phyloP scores from a whole-genome alignment of 2,329 filamentous ascomycete genomes.

The Fusarium poae region DNA sequence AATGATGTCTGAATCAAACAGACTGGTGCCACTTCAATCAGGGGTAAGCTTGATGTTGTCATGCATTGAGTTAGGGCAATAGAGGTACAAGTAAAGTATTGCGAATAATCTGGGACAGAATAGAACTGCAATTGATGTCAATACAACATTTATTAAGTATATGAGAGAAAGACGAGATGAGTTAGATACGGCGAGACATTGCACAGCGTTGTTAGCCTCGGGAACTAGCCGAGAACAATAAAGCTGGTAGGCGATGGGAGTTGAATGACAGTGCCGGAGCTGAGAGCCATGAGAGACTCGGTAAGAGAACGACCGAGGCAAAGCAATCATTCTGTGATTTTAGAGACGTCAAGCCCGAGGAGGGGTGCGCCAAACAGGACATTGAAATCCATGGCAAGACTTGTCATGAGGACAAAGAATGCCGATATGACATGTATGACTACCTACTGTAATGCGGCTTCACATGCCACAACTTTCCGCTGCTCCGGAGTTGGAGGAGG shows the following conservation, averaged over 20 bases:
- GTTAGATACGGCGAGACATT: background rate
- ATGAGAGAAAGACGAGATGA: background rate
- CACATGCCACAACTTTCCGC: constrained; percentile 52
- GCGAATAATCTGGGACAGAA: background rate
- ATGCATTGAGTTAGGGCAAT: too few relatives aligned
- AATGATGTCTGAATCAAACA: background rate
- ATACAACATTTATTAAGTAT: background rate
- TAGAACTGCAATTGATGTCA: background rate
- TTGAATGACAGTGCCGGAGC: background rate
- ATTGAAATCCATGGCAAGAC: constrained; percentile 23
- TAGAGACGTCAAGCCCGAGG: constrained; percentile 6
- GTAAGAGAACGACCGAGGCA: constrained; percentile 42
- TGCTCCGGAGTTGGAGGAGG: constrained; percentile 46
- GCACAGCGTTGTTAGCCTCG: constrained; percentile 23
- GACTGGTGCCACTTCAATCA: background rate
- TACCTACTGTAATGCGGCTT: constrained; percentile 28
- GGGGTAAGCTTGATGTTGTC: background rate
- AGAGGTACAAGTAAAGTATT: background rate
- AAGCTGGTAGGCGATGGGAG: background rate
- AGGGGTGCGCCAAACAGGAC: constrained; percentile 12
- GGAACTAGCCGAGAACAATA: constrained; percentile 36
- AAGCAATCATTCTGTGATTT: constrained; percentile 4
- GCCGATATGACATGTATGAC: constrained; percentile 1
- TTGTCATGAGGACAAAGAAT: constrained; percentile 22
- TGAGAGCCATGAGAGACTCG: constrained; percentile 18